Conservation (phyloP, 140 eudicot genomes). For the Senecio squalidus region DNA sequence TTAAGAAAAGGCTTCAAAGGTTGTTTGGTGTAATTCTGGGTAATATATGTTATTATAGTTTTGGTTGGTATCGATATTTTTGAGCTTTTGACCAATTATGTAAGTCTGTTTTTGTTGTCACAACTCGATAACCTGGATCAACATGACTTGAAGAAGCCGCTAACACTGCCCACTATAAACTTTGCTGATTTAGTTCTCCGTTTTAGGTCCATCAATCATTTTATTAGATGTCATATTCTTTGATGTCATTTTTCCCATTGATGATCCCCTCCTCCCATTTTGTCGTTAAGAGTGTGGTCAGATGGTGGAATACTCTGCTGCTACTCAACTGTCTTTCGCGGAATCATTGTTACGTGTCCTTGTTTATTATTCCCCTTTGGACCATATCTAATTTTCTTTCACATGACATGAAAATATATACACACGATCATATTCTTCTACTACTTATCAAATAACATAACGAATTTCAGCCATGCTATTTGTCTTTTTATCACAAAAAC, state of each 20-base stretch:
- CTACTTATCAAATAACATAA: no score
- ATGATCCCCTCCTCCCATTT: constrained; percentile 23
- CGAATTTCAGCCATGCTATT: no score
- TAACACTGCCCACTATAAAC: no score
- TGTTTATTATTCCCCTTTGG: constrained; percentile 18
- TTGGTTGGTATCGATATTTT: no score
- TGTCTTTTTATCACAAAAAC: no score
- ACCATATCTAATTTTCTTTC: constrained; percentile 5
- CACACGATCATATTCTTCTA: not conserved
- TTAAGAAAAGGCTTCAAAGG: constrained; percentile 86
- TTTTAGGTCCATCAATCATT: not conserved
- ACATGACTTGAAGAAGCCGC: no score
- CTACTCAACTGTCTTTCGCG: constrained; percentile 35
- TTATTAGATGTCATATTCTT: not conserved
- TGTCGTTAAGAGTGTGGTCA: constrained; percentile 28
- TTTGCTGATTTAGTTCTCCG: no score
- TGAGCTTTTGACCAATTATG: no score
- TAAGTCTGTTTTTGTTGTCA: no score
- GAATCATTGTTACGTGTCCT: constrained; percentile 20
- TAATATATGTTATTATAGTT: not conserved
- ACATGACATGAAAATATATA: not conserved
- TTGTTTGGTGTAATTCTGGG: constrained; percentile 44
- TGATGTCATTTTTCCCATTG: constrained; percentile 7
- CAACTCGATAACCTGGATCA: no score
- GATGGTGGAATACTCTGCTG: constrained; percentile 34